These are phyloP conservation scores for Ogataea allantospora DNA, from an alignment of 805 yeast species.

Conservation along the genomic window DNA sequence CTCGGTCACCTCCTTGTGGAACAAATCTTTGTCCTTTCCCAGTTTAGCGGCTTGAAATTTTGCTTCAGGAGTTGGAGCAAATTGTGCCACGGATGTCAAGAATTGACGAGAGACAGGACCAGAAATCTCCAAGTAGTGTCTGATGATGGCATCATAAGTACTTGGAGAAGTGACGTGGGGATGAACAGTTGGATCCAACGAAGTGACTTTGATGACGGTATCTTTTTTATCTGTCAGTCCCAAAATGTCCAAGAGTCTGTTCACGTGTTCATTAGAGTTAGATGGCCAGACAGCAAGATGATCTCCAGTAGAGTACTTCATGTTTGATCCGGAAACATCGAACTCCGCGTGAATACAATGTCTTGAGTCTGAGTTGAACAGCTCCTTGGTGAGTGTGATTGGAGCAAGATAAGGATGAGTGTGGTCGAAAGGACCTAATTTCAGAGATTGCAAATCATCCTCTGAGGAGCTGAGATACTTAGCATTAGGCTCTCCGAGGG, in stretches of 20 bases:
- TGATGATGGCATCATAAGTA: constrained; percentile 81
- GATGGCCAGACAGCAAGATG: constrained; percentile 95
- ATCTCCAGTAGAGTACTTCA: constrained; percentile 92
- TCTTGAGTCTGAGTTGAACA: constrained; percentile 64
- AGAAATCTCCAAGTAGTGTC: constrained; percentile 85
- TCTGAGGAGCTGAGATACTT: constrained; percentile 44
- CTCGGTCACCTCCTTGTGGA: constrained; percentile 61
- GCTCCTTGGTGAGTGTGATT: constrained; percentile 58
- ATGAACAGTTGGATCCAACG: constrained; percentile 67
- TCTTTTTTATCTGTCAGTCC: constrained; percentile 53
- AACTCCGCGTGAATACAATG: constrained; percentile 89
- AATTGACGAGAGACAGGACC: constrained; percentile 94
- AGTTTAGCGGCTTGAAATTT: constrained; percentile 50
- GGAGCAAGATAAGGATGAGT: constrained; percentile 82
- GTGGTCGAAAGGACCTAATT: constrained; percentile 75
- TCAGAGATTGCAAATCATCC: constrained; percentile 30
- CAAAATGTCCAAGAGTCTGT: constrained; percentile 61
- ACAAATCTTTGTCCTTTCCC: constrained; percentile 65
- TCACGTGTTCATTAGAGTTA: constrained; percentile 73
- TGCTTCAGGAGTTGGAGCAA: constrained; percentile 68
- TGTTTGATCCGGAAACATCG: constrained; percentile 69
- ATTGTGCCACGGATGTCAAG: constrained; percentile 67
- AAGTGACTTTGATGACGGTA: constrained; percentile 58
- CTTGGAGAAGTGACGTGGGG: constrained; percentile 68
- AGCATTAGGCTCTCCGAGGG: constrained; percentile 79